Base-by-base conservation (phyloP, 2,329 filamentous ascomycete genomes). In the Cladosporium colombiae region DNA sequence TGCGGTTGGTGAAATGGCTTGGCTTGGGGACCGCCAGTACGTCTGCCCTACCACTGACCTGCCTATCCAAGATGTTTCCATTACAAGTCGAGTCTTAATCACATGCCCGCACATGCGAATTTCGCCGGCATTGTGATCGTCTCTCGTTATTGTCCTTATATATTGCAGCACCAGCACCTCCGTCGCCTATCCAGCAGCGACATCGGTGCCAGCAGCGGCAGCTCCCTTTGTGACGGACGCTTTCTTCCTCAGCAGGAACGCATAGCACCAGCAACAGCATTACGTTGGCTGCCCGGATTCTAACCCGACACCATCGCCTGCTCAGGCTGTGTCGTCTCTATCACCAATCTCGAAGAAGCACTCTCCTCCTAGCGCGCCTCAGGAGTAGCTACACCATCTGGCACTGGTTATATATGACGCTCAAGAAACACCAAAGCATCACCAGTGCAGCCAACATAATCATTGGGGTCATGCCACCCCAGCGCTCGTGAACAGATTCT, bases 391-490 rank as follows among this genome's bases (percentile, higher is more conserved):
- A 6, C 50, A 53, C 53, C 68, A 64, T 25, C 70, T 74, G 33
- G 72, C 72, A 55, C 66, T 71, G 33, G 68, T 73, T 49, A 68
- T 68, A 11, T 69, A 65, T 44, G 62, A 65, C 53, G 56, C 35
- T n/a, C 53, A 53, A 21, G 73, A 74, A 29, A 63, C 66, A 64
- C 73, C 67, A 62, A 71, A 70, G 52, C 70, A 74, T 33, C 70
- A 76, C 65, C 68, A 68, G 53, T 73, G 76, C 68, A 33, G 11
- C 31, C 31, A 33, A 10, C 11, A 37, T 16, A 37, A 37, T 5
- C 35, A 37, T 37, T 37, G 74, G 57, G 75, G 74, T 52, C 75
- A 78, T 72, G 75, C 73, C 64, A 77, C 75, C 50, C 74, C 75
- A 33, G 71, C 72, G 62, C 69, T 69, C 40, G 73, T 76, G 65